Conservation (phyloP, 352 stramenopile species). For the Pythium pyrilobum region DNA sequence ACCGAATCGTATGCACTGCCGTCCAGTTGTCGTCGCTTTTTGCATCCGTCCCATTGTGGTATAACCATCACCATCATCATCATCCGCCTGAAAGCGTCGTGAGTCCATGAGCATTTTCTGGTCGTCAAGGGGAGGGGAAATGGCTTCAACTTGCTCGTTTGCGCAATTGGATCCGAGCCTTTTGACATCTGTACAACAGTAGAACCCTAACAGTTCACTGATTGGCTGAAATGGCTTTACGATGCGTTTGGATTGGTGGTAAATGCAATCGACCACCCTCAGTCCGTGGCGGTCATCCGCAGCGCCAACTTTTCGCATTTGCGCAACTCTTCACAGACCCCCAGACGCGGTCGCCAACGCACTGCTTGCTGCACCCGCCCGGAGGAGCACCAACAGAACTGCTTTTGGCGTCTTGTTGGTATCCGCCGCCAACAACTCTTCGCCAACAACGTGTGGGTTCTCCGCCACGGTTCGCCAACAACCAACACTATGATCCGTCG, state of each 20-base stretch:
- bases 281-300: no score
- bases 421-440: background rate
- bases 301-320: constrained; percentile 1
- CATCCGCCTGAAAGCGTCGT: no score
- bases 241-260: background rate
- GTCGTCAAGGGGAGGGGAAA: background rate
- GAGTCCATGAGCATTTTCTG: constrained; percentile 17
- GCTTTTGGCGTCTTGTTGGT: constrained; percentile 4
- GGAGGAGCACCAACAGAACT: constrained; percentile 1
- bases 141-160: constrained; percentile 24
- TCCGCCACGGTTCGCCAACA: background rate
- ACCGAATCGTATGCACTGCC: no score
- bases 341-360: background rate
- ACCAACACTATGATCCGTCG: constrained; percentile 16
- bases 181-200: constrained; percentile 9
- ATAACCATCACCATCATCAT: no score
- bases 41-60: no score
- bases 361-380: background rate
- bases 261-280: no score
- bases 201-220: background rate
- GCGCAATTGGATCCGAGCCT: constrained; percentile 9
- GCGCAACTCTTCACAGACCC: constrained; percentile 20
- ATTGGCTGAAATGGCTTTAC: constrained; percentile 8
- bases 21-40: no score
- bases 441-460: background rate